Evolutionary conservation across 2,329 filamentous ascomycete genomes (phyloP), one percentile per base, ranked within the genome.

Genomic region (Aspergillus japonicus): DNA sequence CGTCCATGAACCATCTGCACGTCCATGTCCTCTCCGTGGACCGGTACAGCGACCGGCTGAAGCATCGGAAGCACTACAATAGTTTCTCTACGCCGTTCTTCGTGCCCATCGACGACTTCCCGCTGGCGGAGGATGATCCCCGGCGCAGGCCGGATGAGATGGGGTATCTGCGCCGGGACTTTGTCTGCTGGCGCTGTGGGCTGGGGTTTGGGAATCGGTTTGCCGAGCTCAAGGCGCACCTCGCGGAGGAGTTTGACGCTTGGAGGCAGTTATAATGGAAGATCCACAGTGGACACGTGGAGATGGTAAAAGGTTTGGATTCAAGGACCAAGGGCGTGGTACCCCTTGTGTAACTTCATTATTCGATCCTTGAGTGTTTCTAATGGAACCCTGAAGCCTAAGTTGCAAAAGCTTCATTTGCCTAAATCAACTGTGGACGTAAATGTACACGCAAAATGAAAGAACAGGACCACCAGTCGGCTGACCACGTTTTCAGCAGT

Each of bases 1-100:
- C 95, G 3, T 93, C 89, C 58, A 98, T 99, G 95, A 88, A 85
- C 64, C 92, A 98, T 73, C 73, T 98, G 57, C 95, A 99, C 76
- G 82, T 98, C 4, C 95, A 99, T 75, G 86, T 98, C 31, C 77
- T 98, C 59, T 91, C 90, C 44, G 81, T 86, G 19, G 95, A 99
- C 73, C 89, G 91, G 82, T 82, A 86, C 68, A 92, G 89, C 42
- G 82, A 85, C 11, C 83, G 82, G 50, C 66, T 97, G 75, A 91
- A 88, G 77, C 87, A 94, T 71, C 83, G 87, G 64, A 94, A 92
- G 73, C 95, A 98, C 77, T 98, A 97, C 77, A 91, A 95, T 71
- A 95, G 90, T 64, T 98, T 98, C 77, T 87, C 85, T 33, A 96
- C 93, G 55, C 84, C 85, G 3, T 99, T 98, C 73, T 85, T 99